Conservation (phyloP, 2,329 filamentous ascomycete species). For the Neurospora crassa region DNA sequence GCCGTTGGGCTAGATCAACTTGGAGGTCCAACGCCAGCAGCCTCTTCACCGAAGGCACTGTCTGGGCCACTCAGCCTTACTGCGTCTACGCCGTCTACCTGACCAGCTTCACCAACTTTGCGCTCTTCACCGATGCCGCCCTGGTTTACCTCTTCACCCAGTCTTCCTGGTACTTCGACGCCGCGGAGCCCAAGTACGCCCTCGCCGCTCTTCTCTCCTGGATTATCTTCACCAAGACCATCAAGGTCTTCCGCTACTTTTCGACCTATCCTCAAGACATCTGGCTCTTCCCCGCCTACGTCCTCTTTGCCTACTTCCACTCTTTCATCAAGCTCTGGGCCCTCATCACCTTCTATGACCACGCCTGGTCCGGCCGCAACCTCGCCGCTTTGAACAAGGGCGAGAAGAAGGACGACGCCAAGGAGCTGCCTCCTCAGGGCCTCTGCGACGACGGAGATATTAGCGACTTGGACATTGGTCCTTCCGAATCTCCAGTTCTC, state of each 20-base stretch:
- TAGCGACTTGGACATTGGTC: background rate
- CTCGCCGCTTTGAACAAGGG: slow-evolving; percentile 18
- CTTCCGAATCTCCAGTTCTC: background rate
- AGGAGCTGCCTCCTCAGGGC: background rate
- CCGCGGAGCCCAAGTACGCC: background rate
- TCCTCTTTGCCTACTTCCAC: slow-evolving; percentile 49
- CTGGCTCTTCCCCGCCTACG: slow-evolving; percentile 35
- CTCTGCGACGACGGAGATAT: background rate
- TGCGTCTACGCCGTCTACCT: slow-evolving; percentile 47
- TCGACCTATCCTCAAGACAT: slow-evolving; percentile 40
- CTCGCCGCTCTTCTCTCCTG: slow-evolving; percentile 25
- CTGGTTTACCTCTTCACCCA: slow-evolving; percentile 26
- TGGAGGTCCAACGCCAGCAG: slow-evolving; percentile 45
- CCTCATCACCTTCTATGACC: slow-evolving; percentile 40
- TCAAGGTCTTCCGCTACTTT: slow-evolving; percentile 48
- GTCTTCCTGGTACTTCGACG: slow-evolving; percentile 9
- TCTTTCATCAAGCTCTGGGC: slow-evolving; percentile 48
- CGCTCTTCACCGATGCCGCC: slow-evolving; percentile 39
- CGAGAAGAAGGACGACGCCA: background rate
- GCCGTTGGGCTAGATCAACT: slow-evolving; percentile 49
- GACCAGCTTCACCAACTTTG: slow-evolving; percentile 44
- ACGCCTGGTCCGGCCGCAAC: slow-evolving; percentile 31
- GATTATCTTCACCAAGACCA: slow-evolving; percentile 44
- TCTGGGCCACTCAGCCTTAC: slow-evolving; percentile 38
- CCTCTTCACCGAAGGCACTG: slow-evolving; percentile 28